These are phyloP conservation scores for Talaromyces sp. DNA, from an alignment of 2,329 filamentous ascomycete species.

Conservation along the genomic window DNA sequence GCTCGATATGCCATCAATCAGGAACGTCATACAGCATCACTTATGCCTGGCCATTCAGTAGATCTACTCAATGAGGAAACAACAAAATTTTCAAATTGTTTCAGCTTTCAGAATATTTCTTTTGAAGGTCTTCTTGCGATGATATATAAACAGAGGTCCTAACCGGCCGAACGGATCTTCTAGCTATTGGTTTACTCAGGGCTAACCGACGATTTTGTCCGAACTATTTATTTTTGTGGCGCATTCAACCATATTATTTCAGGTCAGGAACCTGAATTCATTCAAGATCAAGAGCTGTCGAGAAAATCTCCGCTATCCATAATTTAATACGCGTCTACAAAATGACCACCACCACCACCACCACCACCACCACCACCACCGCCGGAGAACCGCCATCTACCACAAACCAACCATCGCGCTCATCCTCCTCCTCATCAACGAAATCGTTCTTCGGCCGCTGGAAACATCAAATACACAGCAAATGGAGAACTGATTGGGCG, in stretches of 20 bases:
- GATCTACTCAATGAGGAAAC: not conserved
- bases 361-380: not conserved
- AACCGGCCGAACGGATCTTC: not conserved
- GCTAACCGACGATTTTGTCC: not conserved
- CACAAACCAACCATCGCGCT: not conserved
- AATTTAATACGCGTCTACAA: not conserved
- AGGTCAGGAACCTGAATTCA: too few relatives aligned
- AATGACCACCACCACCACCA: not conserved
- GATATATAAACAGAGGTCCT: not conserved
- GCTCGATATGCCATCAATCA: not conserved
- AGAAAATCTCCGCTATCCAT: not conserved
- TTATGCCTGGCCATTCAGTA: not conserved
- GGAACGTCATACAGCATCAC: conserved; percentile 1
- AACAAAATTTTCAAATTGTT: too few relatives aligned
- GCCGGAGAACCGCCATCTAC: not conserved
- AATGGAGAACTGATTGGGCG: conserved; percentile 19
- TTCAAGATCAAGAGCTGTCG: not conserved
- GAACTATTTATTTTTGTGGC: not conserved
- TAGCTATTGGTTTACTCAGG: not conserved
- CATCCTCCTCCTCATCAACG: not conserved
- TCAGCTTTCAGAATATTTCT: too few relatives aligned
- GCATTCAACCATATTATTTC: not conserved
- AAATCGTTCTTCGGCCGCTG: conserved; percentile 13
- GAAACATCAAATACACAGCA: conserved; percentile 3
- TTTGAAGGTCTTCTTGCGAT: too few relatives aligned